Conservation (phyloP, 2,329 filamentous ascomycete species). For the Trematosphaeria pertusa region DNA sequence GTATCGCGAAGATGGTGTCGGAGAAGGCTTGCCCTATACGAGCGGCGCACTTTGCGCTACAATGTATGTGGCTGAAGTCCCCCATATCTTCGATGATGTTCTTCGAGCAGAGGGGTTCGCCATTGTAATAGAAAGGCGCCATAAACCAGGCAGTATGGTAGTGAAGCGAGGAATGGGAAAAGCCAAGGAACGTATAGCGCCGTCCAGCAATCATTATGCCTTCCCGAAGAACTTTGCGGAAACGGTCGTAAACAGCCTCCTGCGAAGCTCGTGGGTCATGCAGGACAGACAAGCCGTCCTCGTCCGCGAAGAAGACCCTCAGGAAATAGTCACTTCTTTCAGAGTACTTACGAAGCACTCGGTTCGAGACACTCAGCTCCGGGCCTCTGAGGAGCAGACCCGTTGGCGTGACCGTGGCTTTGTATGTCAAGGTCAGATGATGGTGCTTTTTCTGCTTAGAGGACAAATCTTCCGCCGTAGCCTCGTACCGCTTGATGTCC, state of each 20-base stretch:
- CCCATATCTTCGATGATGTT: conserved; percentile 60
- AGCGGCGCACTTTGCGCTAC: conserved; percentile 65
- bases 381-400: conserved; percentile 55
- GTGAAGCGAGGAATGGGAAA: conserved; percentile 41
- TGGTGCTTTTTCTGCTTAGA: conserved; percentile 59
- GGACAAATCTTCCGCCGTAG: conserved; percentile 60
- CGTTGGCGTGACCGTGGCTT: conserved; percentile 58
- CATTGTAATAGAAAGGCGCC: conserved; percentile 34
- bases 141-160: conserved; percentile 43
- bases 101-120: conserved; percentile 55
- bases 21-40: conserved; percentile 75
- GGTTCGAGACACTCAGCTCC: conserved; percentile 64
- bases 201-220: conserved; percentile 58
- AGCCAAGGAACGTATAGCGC: conserved; percentile 41
- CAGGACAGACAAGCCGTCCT: conserved; percentile 70
- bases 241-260: conserved; percentile 51
- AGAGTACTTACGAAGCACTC: conserved; percentile 36
- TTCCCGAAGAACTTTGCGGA: conserved; percentile 63
- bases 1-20: conserved; percentile 74
- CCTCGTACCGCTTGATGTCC: conserved; percentile 35
- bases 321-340: conserved; percentile 37
- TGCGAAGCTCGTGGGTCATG: conserved; percentile 57
- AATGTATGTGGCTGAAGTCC: conserved; percentile 56
- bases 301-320: conserved; percentile 76
- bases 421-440: conserved; percentile 56